phyloP scores from a whole-genome alignment of 2,329 filamentous ascomycete species.

The Massarina eburnea region DNA sequence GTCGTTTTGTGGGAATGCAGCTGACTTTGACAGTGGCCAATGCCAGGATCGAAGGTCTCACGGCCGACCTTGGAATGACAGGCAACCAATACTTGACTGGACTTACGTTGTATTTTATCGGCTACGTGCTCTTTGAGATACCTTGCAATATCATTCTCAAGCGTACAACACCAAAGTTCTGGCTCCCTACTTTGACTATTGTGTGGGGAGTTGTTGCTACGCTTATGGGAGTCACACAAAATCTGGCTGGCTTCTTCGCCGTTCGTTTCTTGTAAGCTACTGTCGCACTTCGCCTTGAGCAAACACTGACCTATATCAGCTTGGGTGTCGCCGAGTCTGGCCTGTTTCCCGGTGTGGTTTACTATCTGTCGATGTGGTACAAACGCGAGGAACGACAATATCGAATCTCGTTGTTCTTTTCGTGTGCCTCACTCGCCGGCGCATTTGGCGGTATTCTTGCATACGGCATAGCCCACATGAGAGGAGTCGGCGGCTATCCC shows the following conservation, averaged over 20 bases:
- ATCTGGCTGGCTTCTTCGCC: conserved; percentile 49
- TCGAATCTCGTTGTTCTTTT: conserved; percentile 62
- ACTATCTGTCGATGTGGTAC: conserved; percentile 66
- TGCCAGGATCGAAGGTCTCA: conserved; percentile 45
- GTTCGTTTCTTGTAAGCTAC: conserved; percentile 49
- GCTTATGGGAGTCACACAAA: conserved; percentile 53
- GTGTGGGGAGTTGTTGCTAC: conserved; percentile 54
- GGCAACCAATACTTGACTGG: conserved; percentile 63
- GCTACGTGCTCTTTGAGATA: conserved; percentile 54
- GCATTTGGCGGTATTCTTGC: conserved; percentile 65
- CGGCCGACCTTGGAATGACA: conserved; percentile 34
- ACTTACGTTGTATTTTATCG: conserved; percentile 66
- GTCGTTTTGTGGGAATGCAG: background rate
- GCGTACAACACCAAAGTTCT: conserved; percentile 56
- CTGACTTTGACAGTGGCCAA: conserved; percentile 44
- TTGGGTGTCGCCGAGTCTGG: conserved; percentile 41
- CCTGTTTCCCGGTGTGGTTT: conserved; percentile 48
- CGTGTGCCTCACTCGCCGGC: conserved; percentile 58
- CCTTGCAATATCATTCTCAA: conserved; percentile 66
- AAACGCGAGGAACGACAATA: conserved; percentile 61
- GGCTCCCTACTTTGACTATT: conserved; percentile 52
- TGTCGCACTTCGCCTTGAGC: background rate
- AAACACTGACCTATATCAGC: conserved; percentile 14
- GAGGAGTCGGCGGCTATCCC: conserved; percentile 52
- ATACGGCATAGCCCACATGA: conserved; percentile 62